Evolutionary conservation across 306 rosid species (phyloP).

Genomic region (Vigna hirtella): DNA sequence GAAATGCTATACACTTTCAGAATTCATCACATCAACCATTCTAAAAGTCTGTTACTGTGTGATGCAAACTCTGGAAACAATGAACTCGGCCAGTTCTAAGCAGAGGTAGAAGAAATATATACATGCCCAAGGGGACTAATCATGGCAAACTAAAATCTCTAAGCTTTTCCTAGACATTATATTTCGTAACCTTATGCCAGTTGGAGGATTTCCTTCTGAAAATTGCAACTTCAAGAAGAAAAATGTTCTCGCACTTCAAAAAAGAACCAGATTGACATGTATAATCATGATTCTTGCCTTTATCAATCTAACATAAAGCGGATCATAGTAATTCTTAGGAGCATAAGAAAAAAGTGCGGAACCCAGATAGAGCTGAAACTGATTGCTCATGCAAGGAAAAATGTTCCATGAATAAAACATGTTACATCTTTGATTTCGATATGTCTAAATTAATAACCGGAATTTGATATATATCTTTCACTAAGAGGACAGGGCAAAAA

Average conservation of each 20-base stretch:
- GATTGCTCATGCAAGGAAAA: constrained; percentile 13
- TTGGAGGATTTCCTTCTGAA: constrained; percentile 17
- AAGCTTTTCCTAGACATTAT: neutral
- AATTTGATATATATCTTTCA: constrained; percentile 16
- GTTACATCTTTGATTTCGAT: constrained; percentile 23
- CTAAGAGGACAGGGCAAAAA: constrained; percentile 8
- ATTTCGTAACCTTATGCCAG: neutral
- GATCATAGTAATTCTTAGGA: neutral
- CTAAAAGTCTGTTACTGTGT: constrained; percentile 1
- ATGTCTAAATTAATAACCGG: constrained; percentile 12
- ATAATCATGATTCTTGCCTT: neutral
- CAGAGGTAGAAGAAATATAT: neutral
- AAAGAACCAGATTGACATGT: neutral
- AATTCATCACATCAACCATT: constrained; percentile 14
- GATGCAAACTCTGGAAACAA: constrained; percentile 19
- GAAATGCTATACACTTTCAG: neutral
- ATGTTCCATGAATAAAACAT: neutral
- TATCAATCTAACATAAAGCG: constrained; percentile 9
- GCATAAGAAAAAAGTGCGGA: constrained; percentile 28
- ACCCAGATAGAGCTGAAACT: constrained; percentile 6
- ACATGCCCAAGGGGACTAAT: neutral
- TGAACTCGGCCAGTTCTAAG: constrained; percentile 1
- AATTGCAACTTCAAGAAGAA: neutral
- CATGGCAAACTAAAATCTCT: constrained; percentile 5
- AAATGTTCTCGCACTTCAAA: neutral